phyloP scores from a whole-genome alignment of 106 monocot genomes.

The Cymbidium sinense region DNA sequence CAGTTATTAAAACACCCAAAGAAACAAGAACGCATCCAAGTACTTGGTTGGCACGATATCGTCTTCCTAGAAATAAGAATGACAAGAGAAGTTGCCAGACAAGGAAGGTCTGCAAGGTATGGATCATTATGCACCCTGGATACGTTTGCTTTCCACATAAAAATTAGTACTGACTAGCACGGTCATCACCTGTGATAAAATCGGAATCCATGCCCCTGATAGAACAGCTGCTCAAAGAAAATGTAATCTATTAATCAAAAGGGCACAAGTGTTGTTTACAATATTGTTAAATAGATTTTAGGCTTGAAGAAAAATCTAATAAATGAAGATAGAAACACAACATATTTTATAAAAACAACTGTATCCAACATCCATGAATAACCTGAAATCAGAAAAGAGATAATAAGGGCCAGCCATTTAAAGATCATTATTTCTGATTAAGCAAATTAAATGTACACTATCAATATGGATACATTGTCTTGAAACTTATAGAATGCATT shows the following conservation, averaged over 20 bases:
- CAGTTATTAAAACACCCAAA: conserved; percentile 77
- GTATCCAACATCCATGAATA: not conserved
- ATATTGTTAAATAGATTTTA: not conserved
- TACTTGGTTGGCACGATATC: conserved; percentile 74
- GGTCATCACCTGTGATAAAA: conserved; percentile 82
- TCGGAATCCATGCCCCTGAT: conserved; percentile 88
- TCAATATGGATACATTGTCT: not conserved
- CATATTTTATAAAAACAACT: not conserved
- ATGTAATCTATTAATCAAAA: not conserved
- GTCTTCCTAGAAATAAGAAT: conserved; percentile 63
- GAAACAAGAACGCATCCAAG: conserved; percentile 84
- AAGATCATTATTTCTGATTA: not conserved
- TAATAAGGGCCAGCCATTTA: not conserved
- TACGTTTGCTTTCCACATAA: not conserved
- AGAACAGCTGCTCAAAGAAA: conserved; percentile 77
- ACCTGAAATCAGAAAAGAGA: not conserved
- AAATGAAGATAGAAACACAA: not conserved
- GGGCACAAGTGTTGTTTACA: not conserved
- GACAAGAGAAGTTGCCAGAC: conserved; percentile 96
- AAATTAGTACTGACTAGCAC: not conserved
- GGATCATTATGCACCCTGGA: conserved; percentile 5
- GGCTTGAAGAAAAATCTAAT: not conserved
- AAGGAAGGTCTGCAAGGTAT: conserved; percentile 78
- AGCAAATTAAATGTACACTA: not conserved
- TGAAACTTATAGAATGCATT: not conserved